A percentile compares a stretch with the other conserved stretches of the same genome.
phyloP scores from a whole-genome alignment of 495 filamentous ascomycete species.

The Penicillium odoratum region DNA sequence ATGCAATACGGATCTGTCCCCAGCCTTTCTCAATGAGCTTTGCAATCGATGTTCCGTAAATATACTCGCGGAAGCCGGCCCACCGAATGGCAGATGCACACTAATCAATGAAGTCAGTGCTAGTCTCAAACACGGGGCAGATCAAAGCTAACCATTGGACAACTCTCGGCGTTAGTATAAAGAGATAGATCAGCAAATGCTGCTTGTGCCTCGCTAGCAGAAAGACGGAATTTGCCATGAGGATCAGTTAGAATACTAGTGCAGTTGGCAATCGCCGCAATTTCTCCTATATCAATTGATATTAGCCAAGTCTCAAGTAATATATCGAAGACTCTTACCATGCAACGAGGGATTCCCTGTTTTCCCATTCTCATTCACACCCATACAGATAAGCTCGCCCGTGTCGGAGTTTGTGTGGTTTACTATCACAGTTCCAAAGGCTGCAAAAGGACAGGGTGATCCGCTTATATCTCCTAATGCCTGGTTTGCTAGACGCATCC shows the following conservation, averaged over 20 bases:
- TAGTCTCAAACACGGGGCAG: no score
- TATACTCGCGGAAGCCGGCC: constrained; percentile 54
- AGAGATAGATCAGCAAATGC: constrained; percentile 49
- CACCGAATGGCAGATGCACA: constrained; percentile 57
- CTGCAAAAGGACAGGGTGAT: constrained; percentile 49
- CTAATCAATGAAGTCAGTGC: constrained; percentile 17
- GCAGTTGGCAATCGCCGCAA: constrained; percentile 55
- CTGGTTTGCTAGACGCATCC: constrained; percentile 51
- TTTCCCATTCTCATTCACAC: constrained; percentile 38
- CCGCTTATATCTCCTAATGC: constrained; percentile 37
- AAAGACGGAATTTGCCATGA: constrained; percentile 42
- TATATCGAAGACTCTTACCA: constrained; percentile 28
- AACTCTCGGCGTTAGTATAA: constrained; percentile 59
- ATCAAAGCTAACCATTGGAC: constrained; percentile 45
- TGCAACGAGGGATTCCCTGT: constrained; percentile 51
- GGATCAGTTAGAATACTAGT: constrained; percentile 46
- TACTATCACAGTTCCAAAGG: constrained; percentile 55
- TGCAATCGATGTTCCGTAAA: constrained; percentile 53
- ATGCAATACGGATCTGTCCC: constrained; percentile 49
- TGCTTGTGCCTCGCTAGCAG: constrained; percentile 32
- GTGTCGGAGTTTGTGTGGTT: constrained; percentile 45
- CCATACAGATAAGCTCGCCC: constrained; percentile 48
- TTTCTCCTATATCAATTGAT: constrained; percentile 40
- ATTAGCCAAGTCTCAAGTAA: neutral
- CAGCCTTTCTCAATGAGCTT: constrained; percentile 41